Conservation (phyloP, 805 yeast genomes). For the Dipodascopsis uninucleata region DNA sequence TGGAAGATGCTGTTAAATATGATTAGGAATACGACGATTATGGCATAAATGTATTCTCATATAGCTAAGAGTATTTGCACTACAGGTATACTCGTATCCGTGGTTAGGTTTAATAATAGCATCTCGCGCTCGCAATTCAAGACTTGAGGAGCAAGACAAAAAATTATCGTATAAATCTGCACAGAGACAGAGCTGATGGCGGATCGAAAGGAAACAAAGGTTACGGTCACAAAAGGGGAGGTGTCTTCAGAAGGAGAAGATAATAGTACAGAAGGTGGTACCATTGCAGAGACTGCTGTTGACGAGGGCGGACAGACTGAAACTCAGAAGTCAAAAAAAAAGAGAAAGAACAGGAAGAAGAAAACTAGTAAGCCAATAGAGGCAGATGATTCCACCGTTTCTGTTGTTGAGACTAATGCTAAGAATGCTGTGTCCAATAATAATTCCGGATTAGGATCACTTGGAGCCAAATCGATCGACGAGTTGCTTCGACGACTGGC, state of each 20-base stretch:
- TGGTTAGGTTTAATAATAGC: too few species aligned
- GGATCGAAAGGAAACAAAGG: not conserved
- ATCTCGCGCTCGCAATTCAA: too few species aligned
- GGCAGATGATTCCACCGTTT: not conserved
- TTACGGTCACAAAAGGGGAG: not conserved
- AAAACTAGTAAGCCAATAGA: slow-evolving; percentile 16
- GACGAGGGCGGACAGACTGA: slow-evolving; percentile 1
- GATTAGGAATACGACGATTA: too few species aligned
- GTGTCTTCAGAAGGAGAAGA: slow-evolving; percentile 10
- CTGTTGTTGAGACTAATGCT: not conserved
- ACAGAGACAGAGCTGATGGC: too few species aligned
- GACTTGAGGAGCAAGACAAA: too few species aligned
- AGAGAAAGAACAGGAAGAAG: slow-evolving; percentile 18
- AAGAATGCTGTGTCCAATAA: not conserved
- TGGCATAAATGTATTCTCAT: too few species aligned
- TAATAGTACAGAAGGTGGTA: too few species aligned
- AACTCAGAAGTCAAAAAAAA: slow-evolving; percentile 8
- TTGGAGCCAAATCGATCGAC: slow-evolving; percentile 8
- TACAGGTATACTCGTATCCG: too few species aligned
- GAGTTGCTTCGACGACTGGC: slow-evolving; percentile 16
- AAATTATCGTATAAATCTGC: too few species aligned
- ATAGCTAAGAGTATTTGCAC: too few species aligned
- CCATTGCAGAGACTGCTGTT: not conserved
- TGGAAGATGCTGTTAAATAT: too few species aligned
- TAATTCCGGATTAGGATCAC: not conserved